Conservation (phyloP, 768 basidiomycete genomes). For the Rhizopogon roseolus region DNA sequence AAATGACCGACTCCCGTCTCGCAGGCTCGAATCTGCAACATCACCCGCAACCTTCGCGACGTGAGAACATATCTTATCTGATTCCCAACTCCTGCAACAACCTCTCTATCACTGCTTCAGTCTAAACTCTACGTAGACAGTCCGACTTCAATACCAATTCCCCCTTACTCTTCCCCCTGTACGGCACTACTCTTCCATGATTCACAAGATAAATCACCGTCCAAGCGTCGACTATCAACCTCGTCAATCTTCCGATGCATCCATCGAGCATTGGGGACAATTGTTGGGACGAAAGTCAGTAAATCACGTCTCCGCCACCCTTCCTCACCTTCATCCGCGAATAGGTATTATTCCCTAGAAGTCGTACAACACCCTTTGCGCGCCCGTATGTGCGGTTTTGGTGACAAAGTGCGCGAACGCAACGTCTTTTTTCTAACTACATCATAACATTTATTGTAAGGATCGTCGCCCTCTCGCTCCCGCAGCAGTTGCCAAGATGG, state of each 20-base stretch:
- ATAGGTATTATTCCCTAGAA: constrained; percentile 77
- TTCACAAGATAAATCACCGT: constrained; percentile 56
- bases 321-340: constrained; percentile 5
- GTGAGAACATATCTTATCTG: constrained; percentile 31
- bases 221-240: constrained; percentile 16
- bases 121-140: constrained; percentile 3
- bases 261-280: constrained; percentile 63
- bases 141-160: neutral
- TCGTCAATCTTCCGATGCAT: constrained; percentile 27
- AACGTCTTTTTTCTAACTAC: constrained; percentile 7
- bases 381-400: constrained; percentile 95
- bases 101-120: constrained; percentile 3
- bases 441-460: constrained; percentile 33
- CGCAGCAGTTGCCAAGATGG: constrained; percentile 83
- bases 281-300: constrained; percentile 63
- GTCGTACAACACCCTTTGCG: constrained; percentile 86
- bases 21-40: constrained; percentile 6
- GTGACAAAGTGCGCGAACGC: constrained; percentile 70
- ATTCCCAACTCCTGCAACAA: constrained; percentile 15
- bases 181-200: constrained; percentile 39
- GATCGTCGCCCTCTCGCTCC: constrained; percentile 92
- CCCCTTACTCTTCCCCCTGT: neutral
- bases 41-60: constrained; percentile 11
- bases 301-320: constrained; percentile 1
- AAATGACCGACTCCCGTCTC: constrained; percentile 8